Conservation (phyloP, 768 basidiomycete genomes). For the Flagelloscypha sp. region DNA sequence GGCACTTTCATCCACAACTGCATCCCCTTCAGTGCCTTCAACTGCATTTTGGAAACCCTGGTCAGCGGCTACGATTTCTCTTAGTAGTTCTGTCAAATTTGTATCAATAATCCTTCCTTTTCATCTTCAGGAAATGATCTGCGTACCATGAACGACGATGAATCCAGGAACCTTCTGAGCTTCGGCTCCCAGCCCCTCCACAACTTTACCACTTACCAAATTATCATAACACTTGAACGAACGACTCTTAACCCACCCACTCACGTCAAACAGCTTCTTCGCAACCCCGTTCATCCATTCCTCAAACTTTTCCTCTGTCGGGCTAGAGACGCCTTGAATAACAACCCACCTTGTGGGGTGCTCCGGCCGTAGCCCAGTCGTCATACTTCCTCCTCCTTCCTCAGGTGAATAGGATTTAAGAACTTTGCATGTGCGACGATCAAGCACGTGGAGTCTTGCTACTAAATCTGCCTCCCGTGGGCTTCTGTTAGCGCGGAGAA, state of each 20-base stretch:
- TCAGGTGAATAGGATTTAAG: no score
- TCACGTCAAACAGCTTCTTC: conserved; percentile 12
- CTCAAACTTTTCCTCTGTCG: conserved; percentile 9
- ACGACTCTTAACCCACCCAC: conserved; percentile 33
- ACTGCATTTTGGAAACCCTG: conserved; percentile 7
- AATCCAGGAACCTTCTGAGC: conserved; percentile 28
- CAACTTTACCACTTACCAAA: conserved; percentile 25
- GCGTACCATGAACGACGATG: conserved; percentile 33
- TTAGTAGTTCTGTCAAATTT: conserved; percentile 15
- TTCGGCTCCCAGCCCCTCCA: conserved; percentile 15
- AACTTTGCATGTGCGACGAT: conserved; percentile 33
- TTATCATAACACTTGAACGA: conserved; percentile 33
- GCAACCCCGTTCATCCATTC: conserved; percentile 18
- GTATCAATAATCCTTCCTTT: conserved; percentile 1
- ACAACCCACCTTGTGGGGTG: conserved; percentile 24
- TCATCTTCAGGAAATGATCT: not conserved
- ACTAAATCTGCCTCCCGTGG: conserved; percentile 34
- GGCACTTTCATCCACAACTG: conserved; percentile 20
- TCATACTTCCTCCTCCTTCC: conserved; percentile 24
- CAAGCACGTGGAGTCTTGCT: conserved; percentile 31
- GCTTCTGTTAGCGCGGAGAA: conserved; percentile 35
- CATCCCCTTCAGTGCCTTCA: conserved; percentile 9
- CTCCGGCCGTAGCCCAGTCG: conserved; percentile 21
- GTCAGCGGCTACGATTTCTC: conserved; percentile 12
- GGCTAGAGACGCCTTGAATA: conserved; percentile 22